Conservation (phyloP, 495 filamentous ascomycete genomes). For the Neurospora intermedia region DNA sequence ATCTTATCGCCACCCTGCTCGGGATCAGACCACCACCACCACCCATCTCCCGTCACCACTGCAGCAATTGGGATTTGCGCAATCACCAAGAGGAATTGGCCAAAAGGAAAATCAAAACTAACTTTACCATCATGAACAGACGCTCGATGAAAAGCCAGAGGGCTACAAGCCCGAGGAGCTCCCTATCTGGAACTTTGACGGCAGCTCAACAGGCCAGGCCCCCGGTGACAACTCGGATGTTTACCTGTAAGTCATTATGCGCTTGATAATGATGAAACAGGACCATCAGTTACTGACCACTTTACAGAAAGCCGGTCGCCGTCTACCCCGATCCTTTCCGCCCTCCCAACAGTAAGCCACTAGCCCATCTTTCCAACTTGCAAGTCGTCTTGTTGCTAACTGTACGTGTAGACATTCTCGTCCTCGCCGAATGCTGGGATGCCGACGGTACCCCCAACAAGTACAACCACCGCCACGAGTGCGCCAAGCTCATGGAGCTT, state of each 20-base stretch:
- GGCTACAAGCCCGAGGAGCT: constrained; percentile 60
- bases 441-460: constrained; percentile 88
- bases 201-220: constrained; percentile 71
- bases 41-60: constrained; percentile 4
- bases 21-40: constrained; percentile 4
- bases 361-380: constrained; percentile 47
- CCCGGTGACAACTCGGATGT: constrained; percentile 91
- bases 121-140: neutral
- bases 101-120: constrained; percentile 2
- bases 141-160: constrained; percentile 59
- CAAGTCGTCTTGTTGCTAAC: constrained; percentile 23
- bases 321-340: constrained; percentile 72
- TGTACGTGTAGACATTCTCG: constrained; percentile 40
- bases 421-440: constrained; percentile 89
- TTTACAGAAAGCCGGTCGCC: constrained; percentile 52
- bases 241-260: constrained; percentile 46
- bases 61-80: neutral
- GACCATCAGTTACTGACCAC: neutral
- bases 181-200: constrained; percentile 95
- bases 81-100: neutral
- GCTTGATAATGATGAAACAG: neutral
- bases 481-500: constrained; percentile 63
- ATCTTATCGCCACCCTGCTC: constrained; percentile 8
- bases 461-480: constrained; percentile 71
- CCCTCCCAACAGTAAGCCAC: constrained; percentile 19